Evolutionary conservation across 176 grass and related monocot species (phyloP), one percentile per base, ranked within the genome.

Genomic region (Oryza meridionalis): DNA sequence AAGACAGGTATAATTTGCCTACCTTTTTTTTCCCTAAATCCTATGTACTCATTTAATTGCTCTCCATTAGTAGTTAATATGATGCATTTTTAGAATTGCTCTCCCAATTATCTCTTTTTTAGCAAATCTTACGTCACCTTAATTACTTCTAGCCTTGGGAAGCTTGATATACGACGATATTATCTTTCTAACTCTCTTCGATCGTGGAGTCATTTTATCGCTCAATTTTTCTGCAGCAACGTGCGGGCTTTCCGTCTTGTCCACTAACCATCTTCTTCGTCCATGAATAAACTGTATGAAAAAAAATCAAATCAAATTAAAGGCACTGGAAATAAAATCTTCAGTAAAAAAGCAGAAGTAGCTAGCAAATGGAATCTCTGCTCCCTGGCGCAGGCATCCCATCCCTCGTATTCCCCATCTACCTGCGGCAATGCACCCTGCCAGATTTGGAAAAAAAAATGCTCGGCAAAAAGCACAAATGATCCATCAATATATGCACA

Each of bases 331-430:
- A 50, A 45, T 22, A 33, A 22, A 13, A 12, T 58, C 11, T 77
- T 15, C 16, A 40, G 32, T 40, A 16, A 32, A 64, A 64, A n/a
- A 16, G 53, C 45, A 15, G 29, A 27, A 65, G 27, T 8, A 40
- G 35, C 42, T 55, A 47, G 21, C 67, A 65, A 73, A 86, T 40
- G 75, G 68, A 79, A 85, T 85, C 38, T 78, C 38, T 4, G 81
- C 70, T 37, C 3, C 10, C 47, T 77, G 49, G 3, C 8, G 65
- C 25, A 85, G 65, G 65, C 74, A 49, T 73, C 69, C 68, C 80
- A 70, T 68, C 72, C 74, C 65, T 63, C 19, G 45, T 63, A 85
- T 46, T 84, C 64, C 63, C 58, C 64, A 38, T 77, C 25, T 13
- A 44, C 32, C 64, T 64, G 75, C 65, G 61, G 46, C 65, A 44